phyloP scores from a whole-genome alignment of 352 stramenopile genomes.

The Phytophthora sp. region DNA sequence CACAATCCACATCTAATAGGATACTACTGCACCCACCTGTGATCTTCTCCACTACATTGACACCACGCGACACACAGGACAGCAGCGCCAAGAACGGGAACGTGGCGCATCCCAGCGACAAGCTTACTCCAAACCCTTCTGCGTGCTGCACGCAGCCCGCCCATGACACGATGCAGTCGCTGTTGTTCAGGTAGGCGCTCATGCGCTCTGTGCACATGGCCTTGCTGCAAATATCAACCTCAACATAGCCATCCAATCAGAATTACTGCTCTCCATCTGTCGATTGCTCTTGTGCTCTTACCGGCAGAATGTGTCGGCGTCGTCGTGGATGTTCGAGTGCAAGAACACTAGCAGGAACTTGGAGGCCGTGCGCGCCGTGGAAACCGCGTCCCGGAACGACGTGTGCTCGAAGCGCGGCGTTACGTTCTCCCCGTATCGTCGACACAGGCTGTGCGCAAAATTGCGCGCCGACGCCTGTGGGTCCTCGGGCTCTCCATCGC shows the following conservation, averaged over 20 bases:
- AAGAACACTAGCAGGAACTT: constrained; percentile 89
- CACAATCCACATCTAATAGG: not conserved
- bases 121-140: constrained; percentile 79
- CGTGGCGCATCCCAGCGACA: constrained; percentile 83
- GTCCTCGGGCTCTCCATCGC: constrained; percentile 72
- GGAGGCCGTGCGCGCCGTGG: constrained; percentile 72
- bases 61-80: constrained; percentile 75
- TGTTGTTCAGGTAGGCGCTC: constrained; percentile 77
- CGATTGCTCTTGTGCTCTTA: constrained; percentile 27
- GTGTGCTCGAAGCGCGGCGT: constrained; percentile 81
- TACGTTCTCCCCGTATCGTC: constrained; percentile 55
- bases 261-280: constrained; percentile 20
- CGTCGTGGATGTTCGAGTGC: constrained; percentile 87
- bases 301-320: constrained; percentile 77
- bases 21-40: constrained; percentile 49
- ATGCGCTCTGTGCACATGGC: constrained; percentile 77
- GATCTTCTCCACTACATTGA: constrained; percentile 89
- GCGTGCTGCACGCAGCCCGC: constrained; percentile 81
- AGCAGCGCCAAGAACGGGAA: constrained; percentile 85
- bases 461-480: constrained; percentile 60
- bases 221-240: constrained; percentile 35
- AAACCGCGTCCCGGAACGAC: constrained; percentile 85
- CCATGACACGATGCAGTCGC: constrained; percentile 85
- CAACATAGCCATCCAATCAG: constrained; percentile 16
- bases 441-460: constrained; percentile 63